These are phyloP conservation scores for Nakazawaea populi DNA, from an alignment of 805 yeast genomes.

Conservation along the genomic window DNA sequence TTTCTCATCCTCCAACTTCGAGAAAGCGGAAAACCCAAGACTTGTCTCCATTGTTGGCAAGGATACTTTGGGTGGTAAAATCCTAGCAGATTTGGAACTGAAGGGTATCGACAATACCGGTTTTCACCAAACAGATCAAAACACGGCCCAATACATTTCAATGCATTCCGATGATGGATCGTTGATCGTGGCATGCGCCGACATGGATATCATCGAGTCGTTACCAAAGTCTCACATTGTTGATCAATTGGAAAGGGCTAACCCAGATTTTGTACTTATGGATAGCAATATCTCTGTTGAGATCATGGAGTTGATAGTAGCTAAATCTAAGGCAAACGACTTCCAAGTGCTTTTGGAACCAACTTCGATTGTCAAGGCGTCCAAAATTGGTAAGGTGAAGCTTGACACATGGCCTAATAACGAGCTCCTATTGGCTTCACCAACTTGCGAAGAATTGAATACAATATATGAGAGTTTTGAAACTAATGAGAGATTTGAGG, in stretches of 20 bases:
- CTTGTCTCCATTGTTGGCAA: slow-evolving; percentile 57
- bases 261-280: slow-evolving; percentile 47
- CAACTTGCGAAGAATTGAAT: slow-evolving; percentile 60
- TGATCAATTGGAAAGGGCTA: slow-evolving; percentile 29
- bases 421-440: slow-evolving; percentile 47
- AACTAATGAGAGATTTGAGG: slow-evolving; percentile 33
- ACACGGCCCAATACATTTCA: slow-evolving; percentile 72
- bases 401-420: slow-evolving; percentile 44
- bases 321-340: slow-evolving; percentile 14
- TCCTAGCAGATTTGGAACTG: slow-evolving; percentile 24
- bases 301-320: slow-evolving; percentile 32
- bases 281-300: slow-evolving; percentile 62
- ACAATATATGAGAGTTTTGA: slow-evolving; percentile 47
- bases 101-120: slow-evolving; percentile 33
- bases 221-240: slow-evolving; percentile 36
- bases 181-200: slow-evolving; percentile 73
- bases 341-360: slow-evolving; percentile 61
- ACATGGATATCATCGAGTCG: slow-evolving; percentile 66
- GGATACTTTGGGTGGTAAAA: slow-evolving; percentile 46
- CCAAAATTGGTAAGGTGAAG: slow-evolving; percentile 33
- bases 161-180: slow-evolving; percentile 54
- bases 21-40: slow-evolving; percentile 19
- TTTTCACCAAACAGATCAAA: slow-evolving; percentile 22
- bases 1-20: slow-evolving; percentile 21
- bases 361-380: slow-evolving; percentile 64